Evolutionary conservation across 2,329 filamentous ascomycete genomes (phyloP).

Genomic region (Cladosporium sphaerospermum): DNA sequence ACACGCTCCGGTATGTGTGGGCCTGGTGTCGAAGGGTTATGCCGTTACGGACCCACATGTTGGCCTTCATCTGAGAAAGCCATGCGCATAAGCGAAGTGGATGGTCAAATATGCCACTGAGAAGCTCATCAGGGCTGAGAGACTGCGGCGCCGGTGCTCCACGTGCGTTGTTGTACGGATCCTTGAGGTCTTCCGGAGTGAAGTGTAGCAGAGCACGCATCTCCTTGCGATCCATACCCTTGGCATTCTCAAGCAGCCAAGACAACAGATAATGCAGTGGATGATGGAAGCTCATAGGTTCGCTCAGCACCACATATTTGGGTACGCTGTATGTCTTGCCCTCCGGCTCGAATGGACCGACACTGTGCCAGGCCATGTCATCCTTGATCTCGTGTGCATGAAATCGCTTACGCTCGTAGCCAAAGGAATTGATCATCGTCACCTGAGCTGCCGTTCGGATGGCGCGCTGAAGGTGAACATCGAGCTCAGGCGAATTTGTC

Average conservation of each 20-base stretch:
- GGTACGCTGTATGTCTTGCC: constrained; percentile 57
- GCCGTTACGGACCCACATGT: constrained; percentile 97
- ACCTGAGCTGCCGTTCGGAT: constrained; percentile 71
- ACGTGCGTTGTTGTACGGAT: constrained; percentile 26
- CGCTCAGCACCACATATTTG: constrained; percentile 79
- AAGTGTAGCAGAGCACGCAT: constrained; percentile 66
- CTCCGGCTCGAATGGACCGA: constrained; percentile 69
- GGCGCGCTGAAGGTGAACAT: constrained; percentile 58
- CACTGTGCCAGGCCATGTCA: constrained; percentile 71
- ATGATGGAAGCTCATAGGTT: constrained; percentile 95
- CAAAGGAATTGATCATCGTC: constrained; percentile 82
- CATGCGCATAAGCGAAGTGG: constrained; percentile 90
- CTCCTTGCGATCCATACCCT: constrained; percentile 62
- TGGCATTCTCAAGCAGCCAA: constrained; percentile 88
- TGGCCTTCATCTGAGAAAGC: constrained; percentile 96
- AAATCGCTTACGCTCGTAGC: constrained; percentile 81
- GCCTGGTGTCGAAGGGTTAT: constrained; percentile 94
- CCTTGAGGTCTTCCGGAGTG: constrained; percentile 61
- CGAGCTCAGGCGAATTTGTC: constrained; percentile 44
- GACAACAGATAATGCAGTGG: constrained; percentile 93
- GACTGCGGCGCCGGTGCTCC: constrained; percentile 17
- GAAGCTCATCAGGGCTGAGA: constrained; percentile 24
- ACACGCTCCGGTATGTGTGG: constrained; percentile 83
- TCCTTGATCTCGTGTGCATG: constrained; percentile 82
- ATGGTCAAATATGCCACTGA: constrained; percentile 68